Conservation (phyloP, 805 yeast species). For the Blastobotrys robertii region DNA sequence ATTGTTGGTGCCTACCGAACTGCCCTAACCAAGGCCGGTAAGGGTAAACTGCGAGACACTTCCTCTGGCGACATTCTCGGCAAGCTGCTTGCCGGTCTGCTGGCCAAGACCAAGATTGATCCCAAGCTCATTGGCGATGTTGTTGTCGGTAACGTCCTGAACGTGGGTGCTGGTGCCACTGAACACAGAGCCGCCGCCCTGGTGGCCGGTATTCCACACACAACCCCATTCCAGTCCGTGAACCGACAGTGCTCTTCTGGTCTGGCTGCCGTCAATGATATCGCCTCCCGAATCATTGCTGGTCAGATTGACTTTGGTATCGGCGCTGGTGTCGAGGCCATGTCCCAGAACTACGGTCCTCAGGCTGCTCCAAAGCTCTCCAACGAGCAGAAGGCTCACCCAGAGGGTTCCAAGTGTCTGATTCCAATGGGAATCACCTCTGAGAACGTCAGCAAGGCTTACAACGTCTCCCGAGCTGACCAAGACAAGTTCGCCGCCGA, state of each 20-base stretch:
- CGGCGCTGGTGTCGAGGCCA: constrained; percentile 89
- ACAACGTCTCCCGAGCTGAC: constrained; percentile 49
- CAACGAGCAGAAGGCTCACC: constrained; percentile 34
- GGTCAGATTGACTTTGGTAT: constrained; percentile 91
- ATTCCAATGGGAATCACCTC: constrained; percentile 96
- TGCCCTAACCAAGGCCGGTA: constrained; percentile 79
- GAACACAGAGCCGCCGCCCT: constrained; percentile 89
- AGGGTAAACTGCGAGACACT: constrained; percentile 76
- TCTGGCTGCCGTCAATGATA: constrained; percentile 77
- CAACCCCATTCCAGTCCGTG: constrained; percentile 68
- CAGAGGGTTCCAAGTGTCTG: constrained; percentile 60
- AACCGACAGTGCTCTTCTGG: constrained; percentile 97
- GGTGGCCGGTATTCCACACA: constrained; percentile 82
- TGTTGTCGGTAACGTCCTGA: constrained; percentile 83
- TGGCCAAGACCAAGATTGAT: constrained; percentile 43
- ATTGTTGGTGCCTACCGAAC: constrained; percentile 86
- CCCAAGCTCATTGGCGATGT: constrained; percentile 68
- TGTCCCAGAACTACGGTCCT: constrained; percentile 86
- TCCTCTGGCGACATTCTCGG: constrained; percentile 70
- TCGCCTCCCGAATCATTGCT: constrained; percentile 75
- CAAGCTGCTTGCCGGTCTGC: constrained; percentile 51
- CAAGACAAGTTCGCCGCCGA: constrained; percentile 88
- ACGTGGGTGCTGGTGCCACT: constrained; percentile 88
- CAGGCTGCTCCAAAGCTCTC: constrained; percentile 57
- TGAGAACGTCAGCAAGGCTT: constrained; percentile 76